Conservation (phyloP, 176 grass and related monocot species). For the Calamus simplicifolius region DNA sequence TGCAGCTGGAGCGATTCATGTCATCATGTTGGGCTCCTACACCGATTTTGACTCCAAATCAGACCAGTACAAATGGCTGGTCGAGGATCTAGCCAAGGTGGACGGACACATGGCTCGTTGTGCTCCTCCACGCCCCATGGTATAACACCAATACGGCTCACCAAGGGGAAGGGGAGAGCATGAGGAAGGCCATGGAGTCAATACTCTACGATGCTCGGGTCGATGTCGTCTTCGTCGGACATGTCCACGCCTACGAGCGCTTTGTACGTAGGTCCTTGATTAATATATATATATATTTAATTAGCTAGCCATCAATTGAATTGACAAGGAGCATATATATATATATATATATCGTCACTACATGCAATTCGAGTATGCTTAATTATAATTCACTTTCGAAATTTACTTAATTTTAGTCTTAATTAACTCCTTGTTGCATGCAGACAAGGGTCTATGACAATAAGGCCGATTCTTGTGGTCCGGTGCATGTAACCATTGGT, state of each 20-base stretch:
- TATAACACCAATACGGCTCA: slow-evolving; percentile 90
- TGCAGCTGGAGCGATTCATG: slow-evolving; percentile 56
- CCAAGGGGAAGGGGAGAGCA: slow-evolving; percentile 67
- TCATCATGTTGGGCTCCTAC: slow-evolving; percentile 81
- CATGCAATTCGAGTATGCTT: too few relatives aligned
- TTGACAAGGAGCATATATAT: too few relatives aligned
- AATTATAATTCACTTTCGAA: too few relatives aligned
- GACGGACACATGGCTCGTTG: slow-evolving; percentile 54
- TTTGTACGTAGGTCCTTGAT: slow-evolving; percentile 61
- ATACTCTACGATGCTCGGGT: slow-evolving; percentile 55
- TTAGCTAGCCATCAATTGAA: too few relatives aligned
- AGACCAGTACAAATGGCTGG: slow-evolving; percentile 72
- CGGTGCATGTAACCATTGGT: slow-evolving; percentile 82
- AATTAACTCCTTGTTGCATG: slow-evolving; percentile 8
- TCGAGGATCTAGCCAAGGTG: slow-evolving; percentile 54
- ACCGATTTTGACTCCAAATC: slow-evolving; percentile 35
- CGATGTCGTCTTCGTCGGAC: slow-evolving; percentile 74
- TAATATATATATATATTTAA: too few relatives aligned
- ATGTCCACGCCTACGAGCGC: slow-evolving; percentile 91
- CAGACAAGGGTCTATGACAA: slow-evolving; percentile 69
- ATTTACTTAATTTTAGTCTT: too few relatives aligned
- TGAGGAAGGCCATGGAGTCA: slow-evolving; percentile 70
- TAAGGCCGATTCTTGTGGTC: slow-evolving; percentile 50
- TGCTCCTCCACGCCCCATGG: slow-evolving; percentile 71
- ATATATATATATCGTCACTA: too few relatives aligned